Base-by-base conservation (phyloP, 495 filamentous ascomycete species). In the Lasiosphaeria hispida region DNA sequence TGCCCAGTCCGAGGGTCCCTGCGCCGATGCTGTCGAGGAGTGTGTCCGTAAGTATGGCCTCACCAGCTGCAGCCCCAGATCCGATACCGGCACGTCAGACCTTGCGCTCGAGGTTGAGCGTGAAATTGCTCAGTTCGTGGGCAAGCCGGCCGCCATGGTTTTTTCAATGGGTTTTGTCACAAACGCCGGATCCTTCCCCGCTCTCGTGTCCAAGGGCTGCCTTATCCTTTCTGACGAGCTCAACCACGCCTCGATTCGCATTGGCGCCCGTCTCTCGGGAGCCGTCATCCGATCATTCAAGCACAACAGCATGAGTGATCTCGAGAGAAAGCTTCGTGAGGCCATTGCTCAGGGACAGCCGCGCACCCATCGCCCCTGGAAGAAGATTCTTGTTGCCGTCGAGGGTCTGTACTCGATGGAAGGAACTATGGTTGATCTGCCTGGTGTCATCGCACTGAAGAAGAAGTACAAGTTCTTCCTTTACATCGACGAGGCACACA, bases 371-470 rank as follows among this genome's bases (percentile, higher is more conserved):
- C 87, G 94, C 8, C 94, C 94, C 10, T 98, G 94, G 94, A 95
- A 92, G 80, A 97, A 96, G 82, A 97, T 98, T 58, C 75, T 98
- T 45, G 90, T 98, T 49, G 92, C 92, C 36, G 91, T 98, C 38
- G 94, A 98, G 70, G 94, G 94, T 57, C 83, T 98, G 0, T 98
- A 98, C 77, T 97, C 92, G 2, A 98, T 98, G 94, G 94, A 98
- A 74, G 94, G 94, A 34, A 96, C 92, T 43, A 97, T 98, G 92
- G 91, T 88, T 70, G 92, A 98, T 66, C 83, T 98, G 33, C 94
- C 93, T 11, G 90, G 89, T 56, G 72, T 98, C 40, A 71, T 98
- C 57, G 79, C 77, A 38, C 80, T 98, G 63, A 96, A 94, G 79
- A 88, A 86, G 69, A 91, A 88, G 65, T 98, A 98, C 83, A 97